A percentile compares a stretch with the other conserved stretches of the same genome.
Conservation (phyloP, 1,284 basidiomycete species). For the Leccinum pachyderme region DNA sequence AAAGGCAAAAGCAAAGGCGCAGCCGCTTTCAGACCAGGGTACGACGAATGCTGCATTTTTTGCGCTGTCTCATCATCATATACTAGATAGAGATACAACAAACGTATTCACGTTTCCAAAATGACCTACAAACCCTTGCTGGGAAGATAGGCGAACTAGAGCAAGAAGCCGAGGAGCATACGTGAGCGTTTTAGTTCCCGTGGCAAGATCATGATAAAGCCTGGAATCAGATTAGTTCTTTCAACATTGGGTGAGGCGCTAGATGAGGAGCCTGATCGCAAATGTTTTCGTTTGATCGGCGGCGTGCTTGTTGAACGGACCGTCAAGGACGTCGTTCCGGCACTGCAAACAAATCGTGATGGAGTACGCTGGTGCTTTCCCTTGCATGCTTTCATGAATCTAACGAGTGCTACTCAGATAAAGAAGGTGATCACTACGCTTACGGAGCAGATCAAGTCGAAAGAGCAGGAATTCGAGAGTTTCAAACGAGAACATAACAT, state of each 20-base stretch:
- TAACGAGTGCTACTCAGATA: conserved; percentile 51
- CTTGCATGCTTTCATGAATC: not conserved
- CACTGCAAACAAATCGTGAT: conserved; percentile 80
- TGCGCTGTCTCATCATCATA: conserved; percentile 34
- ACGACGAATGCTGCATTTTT: conserved; percentile 21
- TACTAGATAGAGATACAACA: conserved; percentile 75
- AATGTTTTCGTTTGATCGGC: conserved; percentile 96
- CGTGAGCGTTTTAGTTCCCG: conserved; percentile 41
- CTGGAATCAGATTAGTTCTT: conserved; percentile 74
- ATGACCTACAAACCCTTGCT: conserved; percentile 82
- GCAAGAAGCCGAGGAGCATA: conserved; percentile 89
- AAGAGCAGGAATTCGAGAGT: conserved; percentile 80
- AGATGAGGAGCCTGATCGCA: conserved; percentile 79
- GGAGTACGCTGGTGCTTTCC: conserved; percentile 53
- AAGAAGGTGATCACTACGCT: conserved; percentile 74
- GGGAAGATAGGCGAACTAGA: conserved; percentile 93
- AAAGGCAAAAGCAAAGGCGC: conserved; percentile 55
- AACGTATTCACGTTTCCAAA: conserved; percentile 72
- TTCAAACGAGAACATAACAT: conserved; percentile 87
- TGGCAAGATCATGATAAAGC: conserved; percentile 6
- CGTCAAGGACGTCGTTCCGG: conserved; percentile 92
- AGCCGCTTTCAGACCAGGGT: conserved; percentile 70
- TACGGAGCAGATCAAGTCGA: conserved; percentile 82
- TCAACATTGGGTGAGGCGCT: conserved; percentile 81
- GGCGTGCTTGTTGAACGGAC: conserved; percentile 96